Evolutionary conservation across 192 early-diverging fungal species (phyloP).

Genomic region (Coemansia asiatica): DNA sequence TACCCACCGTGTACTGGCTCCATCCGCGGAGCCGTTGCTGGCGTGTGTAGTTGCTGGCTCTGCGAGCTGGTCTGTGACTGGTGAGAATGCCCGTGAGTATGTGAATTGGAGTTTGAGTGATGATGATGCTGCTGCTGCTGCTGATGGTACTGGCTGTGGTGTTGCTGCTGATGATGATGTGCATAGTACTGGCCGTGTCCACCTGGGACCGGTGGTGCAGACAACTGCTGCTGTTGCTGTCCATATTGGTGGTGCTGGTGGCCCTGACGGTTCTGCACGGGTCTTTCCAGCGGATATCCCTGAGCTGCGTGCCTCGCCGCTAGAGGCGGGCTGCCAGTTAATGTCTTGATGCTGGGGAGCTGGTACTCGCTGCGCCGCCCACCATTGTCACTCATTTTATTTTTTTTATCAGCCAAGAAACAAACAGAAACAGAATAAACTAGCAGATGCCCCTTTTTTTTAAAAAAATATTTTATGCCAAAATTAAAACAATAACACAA

Average conservation of each 20-base stretch:
- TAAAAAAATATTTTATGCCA: not conserved
- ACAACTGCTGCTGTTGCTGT: constrained; percentile 2
- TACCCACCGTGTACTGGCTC: not conserved
- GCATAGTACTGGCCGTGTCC: not conserved
- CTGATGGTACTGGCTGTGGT: constrained; percentile 4
- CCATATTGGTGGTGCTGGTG: constrained; percentile 8
- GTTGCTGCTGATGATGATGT: not conserved
- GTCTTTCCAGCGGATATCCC: constrained; percentile 9
- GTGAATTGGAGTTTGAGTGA: constrained; percentile 2
- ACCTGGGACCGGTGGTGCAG: not conserved
- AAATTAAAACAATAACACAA: not conserved
- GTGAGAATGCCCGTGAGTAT: not conserved
- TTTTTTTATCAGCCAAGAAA: not conserved
- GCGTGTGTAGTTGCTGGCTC: not conserved
- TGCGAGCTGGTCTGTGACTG: not conserved
- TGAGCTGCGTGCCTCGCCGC: constrained; percentile 1
- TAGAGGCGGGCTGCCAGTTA: constrained; percentile 25
- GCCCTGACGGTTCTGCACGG: constrained; percentile 4
- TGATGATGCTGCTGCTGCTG: constrained; percentile 20
- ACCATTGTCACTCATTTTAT: constrained; percentile 32
- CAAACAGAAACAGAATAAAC: not conserved
- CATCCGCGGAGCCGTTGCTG: not conserved
- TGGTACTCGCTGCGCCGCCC: constrained; percentile 25
- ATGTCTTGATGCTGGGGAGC: constrained; percentile 41
- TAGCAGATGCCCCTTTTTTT: not conserved